Conservation (phyloP, 305 asterid species). For the Fraxinus greggii region DNA sequence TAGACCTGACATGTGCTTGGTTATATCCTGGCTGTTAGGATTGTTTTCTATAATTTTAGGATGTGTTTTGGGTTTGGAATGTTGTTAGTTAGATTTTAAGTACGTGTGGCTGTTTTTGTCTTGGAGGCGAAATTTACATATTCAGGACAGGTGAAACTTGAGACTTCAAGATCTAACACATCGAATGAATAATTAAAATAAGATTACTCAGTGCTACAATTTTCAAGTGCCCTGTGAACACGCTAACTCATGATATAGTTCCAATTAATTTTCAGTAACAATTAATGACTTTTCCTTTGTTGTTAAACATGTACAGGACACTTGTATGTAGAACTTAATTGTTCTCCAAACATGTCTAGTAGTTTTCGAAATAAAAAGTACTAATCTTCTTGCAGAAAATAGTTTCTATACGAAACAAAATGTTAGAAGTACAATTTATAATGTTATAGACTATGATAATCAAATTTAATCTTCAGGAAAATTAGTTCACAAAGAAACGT, state of each 20-base stretch:
- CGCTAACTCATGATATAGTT: not conserved
- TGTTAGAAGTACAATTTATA: not conserved
- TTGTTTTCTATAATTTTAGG: not conserved
- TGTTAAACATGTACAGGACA: not conserved
- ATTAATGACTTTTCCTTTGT: not conserved
- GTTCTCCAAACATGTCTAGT: not conserved
- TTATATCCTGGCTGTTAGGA: not conserved
- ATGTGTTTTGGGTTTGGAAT: not conserved
- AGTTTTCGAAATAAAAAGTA: not conserved
- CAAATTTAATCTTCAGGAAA: not conserved
- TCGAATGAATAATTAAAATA: not conserved
- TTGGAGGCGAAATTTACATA: not conserved
- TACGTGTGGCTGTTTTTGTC: not conserved
- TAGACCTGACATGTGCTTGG: not conserved
- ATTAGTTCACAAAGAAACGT: not conserved
- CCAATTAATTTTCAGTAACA: not conserved
- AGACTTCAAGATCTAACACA: not conserved
- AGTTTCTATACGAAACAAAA: not conserved
- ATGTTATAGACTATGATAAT: not conserved
- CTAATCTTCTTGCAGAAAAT: not conserved
- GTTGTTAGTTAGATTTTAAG: not conserved
- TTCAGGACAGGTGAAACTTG: not conserved
- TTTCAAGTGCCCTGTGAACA: not conserved
- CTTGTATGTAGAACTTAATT: not conserved
- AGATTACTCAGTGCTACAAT: not conserved